Conservation (phyloP, 768 basidiomycete species). For the Lentinula edodes region DNA sequence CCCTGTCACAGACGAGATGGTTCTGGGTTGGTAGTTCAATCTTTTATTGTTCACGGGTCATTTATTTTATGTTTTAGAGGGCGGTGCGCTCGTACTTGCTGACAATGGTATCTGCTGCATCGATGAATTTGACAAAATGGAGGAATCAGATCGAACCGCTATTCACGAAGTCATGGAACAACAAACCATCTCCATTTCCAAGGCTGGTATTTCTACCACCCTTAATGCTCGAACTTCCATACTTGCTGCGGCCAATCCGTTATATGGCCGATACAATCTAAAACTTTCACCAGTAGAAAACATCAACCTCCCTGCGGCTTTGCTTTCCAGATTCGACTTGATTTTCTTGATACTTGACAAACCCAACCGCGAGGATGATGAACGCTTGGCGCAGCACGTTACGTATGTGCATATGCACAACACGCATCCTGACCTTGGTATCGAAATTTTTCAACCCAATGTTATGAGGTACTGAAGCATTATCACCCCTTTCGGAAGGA, state of each 20-base stretch:
- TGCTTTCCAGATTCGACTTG: slow-evolving; percentile 94
- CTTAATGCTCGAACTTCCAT: slow-evolving; percentile 97
- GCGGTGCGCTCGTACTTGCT: slow-evolving; percentile 96
- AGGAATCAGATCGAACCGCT: slow-evolving; percentile 93
- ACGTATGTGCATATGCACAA: slow-evolving; percentile 98
- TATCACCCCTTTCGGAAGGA: not conserved
- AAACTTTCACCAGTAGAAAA: slow-evolving; percentile 98
- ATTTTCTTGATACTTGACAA: slow-evolving; percentile 97
- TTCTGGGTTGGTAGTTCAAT: slow-evolving; percentile 63
- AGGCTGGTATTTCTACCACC: slow-evolving; percentile 98
- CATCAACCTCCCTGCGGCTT: slow-evolving; percentile 96
- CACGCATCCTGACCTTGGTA: slow-evolving; percentile 77
- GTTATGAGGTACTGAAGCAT: slow-evolving; percentile 69
- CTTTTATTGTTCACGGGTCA: not conserved
- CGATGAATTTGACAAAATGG: slow-evolving; percentile 99
- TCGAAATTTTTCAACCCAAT: slow-evolving; percentile 79
- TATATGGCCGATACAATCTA: slow-evolving; percentile 97
- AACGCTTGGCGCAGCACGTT: slow-evolving; percentile 93
- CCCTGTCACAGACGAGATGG: slow-evolving; percentile 99
- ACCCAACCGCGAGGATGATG: slow-evolving; percentile 91
- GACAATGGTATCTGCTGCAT: slow-evolving; percentile 99
- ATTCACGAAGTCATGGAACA: slow-evolving; percentile 99
- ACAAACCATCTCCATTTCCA: slow-evolving; percentile 99
- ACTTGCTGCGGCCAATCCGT: slow-evolving; percentile 94
- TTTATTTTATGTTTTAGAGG: slow-evolving; percentile 55